Conservation (phyloP, 305 asterid species). For the Fraxinus greggii region DNA sequence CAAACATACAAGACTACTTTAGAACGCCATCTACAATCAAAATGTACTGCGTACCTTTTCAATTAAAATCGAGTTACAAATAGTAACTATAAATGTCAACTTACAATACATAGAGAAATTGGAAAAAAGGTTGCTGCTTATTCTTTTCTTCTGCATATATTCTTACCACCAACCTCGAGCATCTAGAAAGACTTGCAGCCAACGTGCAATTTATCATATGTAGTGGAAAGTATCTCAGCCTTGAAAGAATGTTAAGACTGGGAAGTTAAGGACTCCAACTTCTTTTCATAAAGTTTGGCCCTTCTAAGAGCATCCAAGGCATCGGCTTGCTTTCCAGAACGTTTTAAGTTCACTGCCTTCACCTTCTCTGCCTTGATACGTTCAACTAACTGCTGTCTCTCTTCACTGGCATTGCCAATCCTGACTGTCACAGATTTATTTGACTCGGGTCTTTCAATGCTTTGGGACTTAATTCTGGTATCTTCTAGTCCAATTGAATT, state of each 20-base stretch:
- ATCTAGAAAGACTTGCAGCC: background rate
- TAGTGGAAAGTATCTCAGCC: background rate
- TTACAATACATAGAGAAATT: background rate
- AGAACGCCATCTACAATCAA: background rate
- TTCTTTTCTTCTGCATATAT: background rate
- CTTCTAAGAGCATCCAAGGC: conserved; percentile 77
- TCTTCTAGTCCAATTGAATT: conserved; percentile 72
- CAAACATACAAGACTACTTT: background rate
- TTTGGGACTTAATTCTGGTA: conserved; percentile 28
- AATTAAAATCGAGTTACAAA: background rate
- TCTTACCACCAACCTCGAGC: background rate
- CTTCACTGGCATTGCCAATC: conserved; percentile 32
- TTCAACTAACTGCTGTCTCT: conserved; percentile 60
- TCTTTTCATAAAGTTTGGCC: conserved; percentile 80
- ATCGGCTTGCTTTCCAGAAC: conserved; percentile 86
- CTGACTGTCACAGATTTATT: conserved; percentile 26
- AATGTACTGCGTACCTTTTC: background rate
- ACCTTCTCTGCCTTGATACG: conserved; percentile 73
- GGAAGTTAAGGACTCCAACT: conserved; percentile 58
- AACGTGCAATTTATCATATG: background rate
- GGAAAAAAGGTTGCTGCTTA: background rate
- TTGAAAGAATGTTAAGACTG: conserved; percentile 10
- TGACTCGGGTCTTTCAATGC: conserved; percentile 35
- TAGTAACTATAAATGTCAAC: background rate
- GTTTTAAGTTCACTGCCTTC: conserved; percentile 79